A percentile compares a stretch with the other conserved stretches of the same genome.
These are phyloP conservation scores for Geotrichum histeridarum DNA, from an alignment of 1,139 yeast genomes.

Conservation along the genomic window DNA sequence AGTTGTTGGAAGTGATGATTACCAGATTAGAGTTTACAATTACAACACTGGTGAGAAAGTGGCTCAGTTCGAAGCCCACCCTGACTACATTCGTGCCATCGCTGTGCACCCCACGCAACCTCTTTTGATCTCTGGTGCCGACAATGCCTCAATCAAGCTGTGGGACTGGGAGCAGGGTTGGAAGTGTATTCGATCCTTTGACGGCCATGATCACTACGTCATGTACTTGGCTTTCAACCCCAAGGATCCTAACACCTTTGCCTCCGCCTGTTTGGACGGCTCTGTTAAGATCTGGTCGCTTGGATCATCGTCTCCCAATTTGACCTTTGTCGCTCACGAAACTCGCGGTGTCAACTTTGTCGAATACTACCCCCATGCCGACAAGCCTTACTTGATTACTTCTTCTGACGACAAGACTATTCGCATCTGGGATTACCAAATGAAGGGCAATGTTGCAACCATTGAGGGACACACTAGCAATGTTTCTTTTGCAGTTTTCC, in stretches of 20 bases:
- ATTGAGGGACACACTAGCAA: constrained; percentile 89
- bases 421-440: constrained; percentile 95
- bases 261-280: constrained; percentile 92
- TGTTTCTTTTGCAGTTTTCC: constrained; percentile 94
- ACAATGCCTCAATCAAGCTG: constrained; percentile 82
- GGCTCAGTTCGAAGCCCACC: constrained; percentile 94
- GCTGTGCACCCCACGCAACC: constrained; percentile 95
- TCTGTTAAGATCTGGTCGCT: constrained; percentile 96
- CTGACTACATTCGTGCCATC: constrained; percentile 87
- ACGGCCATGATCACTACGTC: constrained; percentile 93
- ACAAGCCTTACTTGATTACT: constrained; percentile 91
- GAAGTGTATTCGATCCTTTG: constrained; percentile 83
- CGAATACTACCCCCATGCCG: constrained; percentile 94
- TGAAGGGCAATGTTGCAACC: constrained; percentile 90
- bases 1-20: constrained; percentile 93
- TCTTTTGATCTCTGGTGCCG: constrained; percentile 80
- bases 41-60: constrained; percentile 84
- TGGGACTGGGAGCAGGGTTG: constrained; percentile 95
- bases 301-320: constrained; percentile 85
- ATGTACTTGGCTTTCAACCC: constrained; percentile 95
- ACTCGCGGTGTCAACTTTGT: constrained; percentile 92
- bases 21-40: constrained; percentile 85
- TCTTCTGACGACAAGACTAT: constrained; percentile 88
- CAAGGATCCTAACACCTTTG: constrained; percentile 95
- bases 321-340: constrained; percentile 86